A percentile compares a stretch with the other conserved stretches of the same genome.
phyloP scores from a whole-genome alignment of 2,329 filamentous ascomycete species.

The Hirsutella rhossiliensis region DNA sequence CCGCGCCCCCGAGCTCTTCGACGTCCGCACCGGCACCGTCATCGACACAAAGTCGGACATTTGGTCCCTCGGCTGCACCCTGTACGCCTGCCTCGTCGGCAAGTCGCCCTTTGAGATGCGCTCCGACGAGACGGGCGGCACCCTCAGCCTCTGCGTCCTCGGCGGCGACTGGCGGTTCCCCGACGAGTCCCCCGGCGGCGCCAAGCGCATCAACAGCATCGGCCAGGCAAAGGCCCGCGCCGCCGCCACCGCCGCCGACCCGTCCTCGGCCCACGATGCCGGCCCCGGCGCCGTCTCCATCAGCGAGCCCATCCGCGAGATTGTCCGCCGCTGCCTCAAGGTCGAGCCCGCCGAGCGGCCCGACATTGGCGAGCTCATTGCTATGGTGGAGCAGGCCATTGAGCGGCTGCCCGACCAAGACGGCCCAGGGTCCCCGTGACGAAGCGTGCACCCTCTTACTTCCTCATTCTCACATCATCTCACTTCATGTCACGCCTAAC shows the following conservation, averaged over 20 bases:
- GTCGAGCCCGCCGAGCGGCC: slow-evolving; percentile 84
- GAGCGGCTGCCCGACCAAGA: slow-evolving; percentile 23
- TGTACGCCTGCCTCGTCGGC: slow-evolving; percentile 91
- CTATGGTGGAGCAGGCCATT: slow-evolving; percentile 64
- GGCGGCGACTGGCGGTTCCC: slow-evolving; percentile 96
- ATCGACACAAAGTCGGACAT: slow-evolving; percentile 97
- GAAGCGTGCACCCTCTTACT: neutral
- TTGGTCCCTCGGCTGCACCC: slow-evolving; percentile 94
- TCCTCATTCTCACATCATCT: neutral
- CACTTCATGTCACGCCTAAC: neutral
- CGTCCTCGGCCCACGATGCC: slow-evolving; percentile 4
- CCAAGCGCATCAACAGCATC: slow-evolving; percentile 31
- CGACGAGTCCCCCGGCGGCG: slow-evolving; percentile 59
- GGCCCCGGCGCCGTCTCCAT: slow-evolving; percentile 38
- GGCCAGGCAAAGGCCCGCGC: slow-evolving; percentile 17
- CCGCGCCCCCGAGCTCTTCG: slow-evolving; percentile 92
- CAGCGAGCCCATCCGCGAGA: slow-evolving; percentile 71
- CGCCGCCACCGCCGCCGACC: slow-evolving; percentile 12
- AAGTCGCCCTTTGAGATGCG: slow-evolving; percentile 96
- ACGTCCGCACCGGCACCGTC: slow-evolving; percentile 84
- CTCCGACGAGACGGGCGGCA: slow-evolving; percentile 91
- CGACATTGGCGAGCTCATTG: slow-evolving; percentile 73
- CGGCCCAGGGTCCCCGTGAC: neutral
- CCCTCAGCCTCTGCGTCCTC: slow-evolving; percentile 80
- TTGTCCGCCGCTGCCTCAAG: slow-evolving; percentile 74